Evolutionary conservation across 75 land plant genomes (phyloP).

Genomic region (Gnetum montanum): DNA sequence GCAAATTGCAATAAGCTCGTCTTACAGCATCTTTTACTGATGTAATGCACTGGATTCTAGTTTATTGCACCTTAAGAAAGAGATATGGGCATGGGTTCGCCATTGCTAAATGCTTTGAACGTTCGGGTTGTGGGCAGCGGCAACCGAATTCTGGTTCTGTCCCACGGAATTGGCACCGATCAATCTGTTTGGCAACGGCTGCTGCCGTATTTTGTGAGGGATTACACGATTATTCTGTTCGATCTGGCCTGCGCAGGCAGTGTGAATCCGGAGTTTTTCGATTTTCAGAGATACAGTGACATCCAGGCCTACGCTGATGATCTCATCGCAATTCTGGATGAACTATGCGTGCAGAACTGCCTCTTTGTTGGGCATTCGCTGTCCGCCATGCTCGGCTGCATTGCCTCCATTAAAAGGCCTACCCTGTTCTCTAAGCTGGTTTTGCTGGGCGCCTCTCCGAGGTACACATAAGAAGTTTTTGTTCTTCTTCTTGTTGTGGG

Average conservation of each 20-base stretch:
- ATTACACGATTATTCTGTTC: slow-evolving; percentile 47
- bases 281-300: slow-evolving; percentile 42
- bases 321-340: slow-evolving; percentile 43
- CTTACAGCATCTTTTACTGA: no score
- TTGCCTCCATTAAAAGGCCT: slow-evolving; percentile 62
- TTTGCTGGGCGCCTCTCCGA: slow-evolving; percentile 71
- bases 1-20: no score
- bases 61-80: no score
- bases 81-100: slow-evolving; percentile 1
- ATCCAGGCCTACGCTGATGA: slow-evolving; percentile 65
- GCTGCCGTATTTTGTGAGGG: slow-evolving; percentile 32
- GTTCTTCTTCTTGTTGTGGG: no score
- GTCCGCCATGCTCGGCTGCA: slow-evolving; percentile 76
- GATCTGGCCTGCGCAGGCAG: slow-evolving; percentile 76
- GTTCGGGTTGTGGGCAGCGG: slow-evolving; percentile 57
- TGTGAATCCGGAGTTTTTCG: slow-evolving; percentile 64
- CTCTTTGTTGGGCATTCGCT: slow-evolving; percentile 70
- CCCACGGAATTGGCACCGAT: slow-evolving; percentile 81
- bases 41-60: no score
- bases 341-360: slow-evolving; percentile 47
- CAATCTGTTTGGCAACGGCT: slow-evolving; percentile 67
- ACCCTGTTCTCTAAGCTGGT: slow-evolving; percentile 61
- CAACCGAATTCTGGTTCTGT: slow-evolving; percentile 38
- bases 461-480: slow-evolving; percentile 34
- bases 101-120: slow-evolving; percentile 40